Evolutionary conservation across 345 rosid genomes (phyloP).

Genomic region (Lumnitzera littorea): DNA sequence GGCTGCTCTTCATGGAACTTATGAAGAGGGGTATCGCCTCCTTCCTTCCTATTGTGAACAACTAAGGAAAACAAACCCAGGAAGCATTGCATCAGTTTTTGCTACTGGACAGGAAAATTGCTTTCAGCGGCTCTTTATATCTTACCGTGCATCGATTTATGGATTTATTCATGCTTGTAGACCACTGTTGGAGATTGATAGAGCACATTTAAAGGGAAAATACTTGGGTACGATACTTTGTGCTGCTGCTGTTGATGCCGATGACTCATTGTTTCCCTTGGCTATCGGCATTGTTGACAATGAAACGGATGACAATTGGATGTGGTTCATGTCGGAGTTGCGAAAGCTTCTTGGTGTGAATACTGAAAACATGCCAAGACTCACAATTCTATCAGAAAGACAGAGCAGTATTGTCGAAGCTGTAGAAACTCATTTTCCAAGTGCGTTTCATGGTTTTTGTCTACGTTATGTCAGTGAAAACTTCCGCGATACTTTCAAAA

Average conservation of each 20-base stretch:
- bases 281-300: conserved; percentile 82
- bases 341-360: conserved; percentile 92
- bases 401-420: conserved; percentile 80
- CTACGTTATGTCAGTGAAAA: conserved; percentile 81
- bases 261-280: conserved; percentile 74
- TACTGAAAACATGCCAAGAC: conserved; percentile 93
- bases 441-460: conserved; percentile 91
- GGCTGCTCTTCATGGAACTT: conserved; percentile 99
- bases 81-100: conserved; percentile 86
- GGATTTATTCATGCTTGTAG: conserved; percentile 90
- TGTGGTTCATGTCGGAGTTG: conserved; percentile 94
- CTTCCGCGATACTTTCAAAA: conserved; percentile 91
- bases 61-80: conserved; percentile 68
- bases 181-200: conserved; percentile 91
- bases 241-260: conserved; percentile 94
- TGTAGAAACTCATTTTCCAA: conserved; percentile 94
- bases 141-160: conserved; percentile 81
- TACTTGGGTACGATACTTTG: conserved; percentile 81
- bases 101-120: conserved; percentile 82
- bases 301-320: conserved; percentile 92
- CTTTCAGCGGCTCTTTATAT: conserved; percentile 90
- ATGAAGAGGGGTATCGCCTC: conserved; percentile 89
- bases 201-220: conserved; percentile 89
- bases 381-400: conserved; percentile 95
- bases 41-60: conserved; percentile 93